Conservation (phyloP, 1,284 basidiomycete genomes). For the Tilletiaria anomala region DNA sequence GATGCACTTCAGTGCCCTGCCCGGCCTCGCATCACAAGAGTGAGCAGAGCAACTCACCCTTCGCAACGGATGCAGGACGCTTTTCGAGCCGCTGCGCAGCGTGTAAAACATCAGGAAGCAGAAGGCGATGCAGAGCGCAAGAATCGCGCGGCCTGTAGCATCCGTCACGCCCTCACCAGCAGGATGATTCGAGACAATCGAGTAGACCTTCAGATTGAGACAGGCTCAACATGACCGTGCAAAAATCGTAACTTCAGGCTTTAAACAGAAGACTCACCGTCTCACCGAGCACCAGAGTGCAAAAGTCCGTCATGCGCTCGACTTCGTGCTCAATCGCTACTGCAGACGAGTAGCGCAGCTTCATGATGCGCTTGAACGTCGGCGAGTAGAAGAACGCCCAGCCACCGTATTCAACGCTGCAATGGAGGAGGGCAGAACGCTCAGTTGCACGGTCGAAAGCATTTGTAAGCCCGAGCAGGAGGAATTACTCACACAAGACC, state of each 20-base stretch:
- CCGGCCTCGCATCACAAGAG: no score
- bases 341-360: slow-evolving; percentile 19
- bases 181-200: slow-evolving; percentile 10
- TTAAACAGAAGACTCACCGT: not conserved
- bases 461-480: not conserved
- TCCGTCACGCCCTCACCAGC: slow-evolving; percentile 18
- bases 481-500: slow-evolving; percentile 6
- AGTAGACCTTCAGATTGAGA: no score
- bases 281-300: slow-evolving; percentile 22
- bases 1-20: no score
- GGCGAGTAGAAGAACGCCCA: slow-evolving; percentile 24
- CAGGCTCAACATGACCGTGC: no score
- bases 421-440: not conserved
- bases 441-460: not conserved
- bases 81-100: slow-evolving; percentile 9
- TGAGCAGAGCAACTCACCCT: slow-evolving; percentile 3
- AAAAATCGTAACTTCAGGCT: not conserved
- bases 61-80: slow-evolving; percentile 15
- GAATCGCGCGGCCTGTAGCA: slow-evolving; percentile 12
- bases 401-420: slow-evolving; percentile 13
- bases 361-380: slow-evolving; percentile 16
- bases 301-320: slow-evolving; percentile 25
- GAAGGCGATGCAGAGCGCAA: slow-evolving; percentile 17
- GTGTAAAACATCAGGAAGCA: slow-evolving; percentile 19
- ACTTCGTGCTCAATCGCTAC: slow-evolving; percentile 30